Evolutionary conservation across 1,284 basidiomycete species (phyloP).

Genomic region (Microbotryum saponariae): DNA sequence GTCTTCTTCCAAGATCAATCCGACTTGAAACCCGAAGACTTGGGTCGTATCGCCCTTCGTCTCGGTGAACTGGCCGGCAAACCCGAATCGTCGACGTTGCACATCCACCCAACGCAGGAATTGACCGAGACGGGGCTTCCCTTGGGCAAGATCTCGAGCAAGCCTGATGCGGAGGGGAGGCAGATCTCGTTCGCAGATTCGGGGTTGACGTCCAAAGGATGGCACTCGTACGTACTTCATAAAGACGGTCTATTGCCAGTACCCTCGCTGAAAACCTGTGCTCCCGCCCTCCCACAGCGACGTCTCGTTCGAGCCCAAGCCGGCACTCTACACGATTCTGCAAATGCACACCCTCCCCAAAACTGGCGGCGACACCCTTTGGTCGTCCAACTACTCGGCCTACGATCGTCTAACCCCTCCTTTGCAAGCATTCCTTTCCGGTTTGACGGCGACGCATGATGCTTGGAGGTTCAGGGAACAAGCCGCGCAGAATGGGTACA

Average conservation of each 20-base stretch:
- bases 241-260: too few species aligned
- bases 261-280: too few species aligned
- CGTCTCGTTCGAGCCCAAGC: conserved; percentile 61
- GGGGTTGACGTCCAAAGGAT: neutral
- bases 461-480: conserved; percentile 50
- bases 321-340: conserved; percentile 51
- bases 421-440: conserved; percentile 53
- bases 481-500: conserved; percentile 31
- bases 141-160: conserved; percentile 35
- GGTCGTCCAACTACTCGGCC: conserved; percentile 17
- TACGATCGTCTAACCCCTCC: conserved; percentile 50
- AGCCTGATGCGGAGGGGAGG: conserved; percentile 18
- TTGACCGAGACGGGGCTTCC: conserved; percentile 40
- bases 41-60: conserved; percentile 43
- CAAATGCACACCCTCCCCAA: conserved; percentile 49
- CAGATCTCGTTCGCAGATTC: neutral
- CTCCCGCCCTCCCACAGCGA: conserved; percentile 42
- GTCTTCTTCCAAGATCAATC: conserved; percentile 61
- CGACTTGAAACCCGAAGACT: conserved; percentile 42
- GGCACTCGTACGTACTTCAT: neutral
- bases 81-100: conserved; percentile 52
- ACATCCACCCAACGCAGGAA: conserved; percentile 58
- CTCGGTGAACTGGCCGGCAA: conserved; percentile 56
- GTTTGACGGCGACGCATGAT: conserved; percentile 54
- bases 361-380: conserved; percentile 46